These are phyloP conservation scores for Pichia occidentalis DNA, from an alignment of 805 yeast species.

Conservation along the genomic window DNA sequence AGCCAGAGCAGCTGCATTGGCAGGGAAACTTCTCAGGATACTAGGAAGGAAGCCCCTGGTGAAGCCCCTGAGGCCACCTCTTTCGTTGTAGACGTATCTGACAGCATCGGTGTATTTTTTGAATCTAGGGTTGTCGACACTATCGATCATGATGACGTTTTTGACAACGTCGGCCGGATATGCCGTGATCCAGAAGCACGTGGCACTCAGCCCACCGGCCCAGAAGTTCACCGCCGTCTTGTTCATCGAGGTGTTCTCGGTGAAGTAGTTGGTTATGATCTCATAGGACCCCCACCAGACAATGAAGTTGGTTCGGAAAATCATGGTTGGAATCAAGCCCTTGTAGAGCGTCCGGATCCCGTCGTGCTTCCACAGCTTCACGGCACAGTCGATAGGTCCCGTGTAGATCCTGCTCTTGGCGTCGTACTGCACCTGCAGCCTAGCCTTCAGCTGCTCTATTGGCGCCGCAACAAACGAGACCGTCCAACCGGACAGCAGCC, in stretches of 20 bases:
- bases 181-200: slow-evolving; percentile 84
- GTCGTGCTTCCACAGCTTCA: slow-evolving; percentile 47
- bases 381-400: slow-evolving; percentile 77
- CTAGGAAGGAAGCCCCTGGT: slow-evolving; percentile 78
- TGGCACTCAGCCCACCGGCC: slow-evolving; percentile 86
- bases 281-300: slow-evolving; percentile 96
- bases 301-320: slow-evolving; percentile 78
- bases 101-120: slow-evolving; percentile 70
- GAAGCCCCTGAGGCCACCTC: slow-evolving; percentile 63
- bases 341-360: slow-evolving; percentile 73
- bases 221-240: slow-evolving; percentile 76
- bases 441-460: slow-evolving; percentile 81
- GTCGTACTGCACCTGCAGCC: slow-evolving; percentile 86
- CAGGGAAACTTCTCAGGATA: slow-evolving; percentile 80
- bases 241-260: slow-evolving; percentile 55
- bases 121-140: slow-evolving; percentile 63
- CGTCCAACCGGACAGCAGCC: slow-evolving; percentile 83
- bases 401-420: slow-evolving; percentile 56
- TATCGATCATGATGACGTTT: slow-evolving; percentile 78
- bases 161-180: slow-evolving; percentile 87
- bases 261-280: slow-evolving; percentile 62
- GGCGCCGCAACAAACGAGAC: slow-evolving; percentile 96
- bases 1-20: slow-evolving; percentile 88
- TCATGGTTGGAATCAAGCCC: slow-evolving; percentile 79
- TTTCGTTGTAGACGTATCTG: slow-evolving; percentile 51